These are phyloP conservation scores for Margaritispora aquatica DNA, from an alignment of 495 filamentous ascomycete genomes.

Conservation along the genomic window DNA sequence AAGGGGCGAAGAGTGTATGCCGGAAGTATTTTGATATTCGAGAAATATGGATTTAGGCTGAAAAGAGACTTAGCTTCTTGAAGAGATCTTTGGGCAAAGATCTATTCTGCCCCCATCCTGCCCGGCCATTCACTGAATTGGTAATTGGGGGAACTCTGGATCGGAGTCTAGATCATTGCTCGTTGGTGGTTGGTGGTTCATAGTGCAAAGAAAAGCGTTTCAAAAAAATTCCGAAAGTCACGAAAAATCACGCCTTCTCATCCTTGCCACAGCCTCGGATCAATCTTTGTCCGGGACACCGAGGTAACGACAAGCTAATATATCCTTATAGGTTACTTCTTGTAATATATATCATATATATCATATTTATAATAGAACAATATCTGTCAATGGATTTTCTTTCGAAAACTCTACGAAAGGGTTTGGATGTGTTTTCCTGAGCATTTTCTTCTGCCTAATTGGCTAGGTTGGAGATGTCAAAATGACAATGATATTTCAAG, in stretches of 20 bases:
- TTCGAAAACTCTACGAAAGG: no score
- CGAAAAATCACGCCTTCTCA: not conserved
- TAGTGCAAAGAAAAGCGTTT: not conserved
- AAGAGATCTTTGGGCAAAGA: not conserved
- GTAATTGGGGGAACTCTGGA: not conserved
- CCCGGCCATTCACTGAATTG: no score
- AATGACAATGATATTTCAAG: no score
- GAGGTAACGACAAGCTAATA: not conserved
- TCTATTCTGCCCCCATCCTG: not conserved
- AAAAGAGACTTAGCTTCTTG: slow-evolving; percentile 1
- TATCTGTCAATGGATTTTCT: no score
- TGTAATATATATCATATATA: no score
- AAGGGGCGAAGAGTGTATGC: not conserved
- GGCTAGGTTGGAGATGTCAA: no score
- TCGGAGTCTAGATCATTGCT: not conserved
- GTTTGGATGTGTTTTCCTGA: no score
- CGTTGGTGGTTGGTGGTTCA: no score
- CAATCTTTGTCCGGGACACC: not conserved
- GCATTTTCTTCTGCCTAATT: no score
- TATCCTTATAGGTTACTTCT: no score
- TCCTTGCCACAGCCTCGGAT: not conserved
- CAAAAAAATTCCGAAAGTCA: not conserved
- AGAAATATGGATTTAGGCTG: not conserved
- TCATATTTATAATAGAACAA: no score
- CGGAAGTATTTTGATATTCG: not conserved